A percentile compares a stretch with the other conserved stretches of the same genome.
These are phyloP conservation scores for Vachellia pachyceras DNA, from an alignment of 306 rosid species.

Conservation along the genomic window DNA sequence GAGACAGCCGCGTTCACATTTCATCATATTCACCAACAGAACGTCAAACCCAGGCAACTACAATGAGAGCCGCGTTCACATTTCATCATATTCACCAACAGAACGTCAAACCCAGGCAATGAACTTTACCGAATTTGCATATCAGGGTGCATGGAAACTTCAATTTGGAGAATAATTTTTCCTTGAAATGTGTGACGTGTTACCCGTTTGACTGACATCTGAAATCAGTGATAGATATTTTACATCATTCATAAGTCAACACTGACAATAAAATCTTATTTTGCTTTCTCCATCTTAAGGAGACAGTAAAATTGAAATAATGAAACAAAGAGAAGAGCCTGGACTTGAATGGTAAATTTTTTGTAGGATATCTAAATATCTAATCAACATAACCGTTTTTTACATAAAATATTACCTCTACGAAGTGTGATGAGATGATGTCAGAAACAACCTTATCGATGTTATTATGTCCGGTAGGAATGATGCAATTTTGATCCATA, in stretches of 20 bases:
- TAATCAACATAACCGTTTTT: slow-evolving; percentile 2
- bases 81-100: slow-evolving; percentile 11
- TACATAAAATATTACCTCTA: slow-evolving; percentile 52
- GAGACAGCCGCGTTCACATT: background rate
- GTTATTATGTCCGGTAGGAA: slow-evolving; percentile 47
- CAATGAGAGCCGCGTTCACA: background rate
- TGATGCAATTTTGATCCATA: slow-evolving; percentile 35
- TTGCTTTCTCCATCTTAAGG: slow-evolving; percentile 18
- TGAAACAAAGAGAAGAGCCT: background rate
- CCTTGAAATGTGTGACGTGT: slow-evolving; percentile 74
- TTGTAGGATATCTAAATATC: background rate
- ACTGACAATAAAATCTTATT: slow-evolving; percentile 10
- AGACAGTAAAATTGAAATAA: background rate
- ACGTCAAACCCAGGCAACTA: background rate
- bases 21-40: slow-evolving; percentile 9
- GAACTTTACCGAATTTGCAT: slow-evolving; percentile 60
- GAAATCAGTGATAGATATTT: slow-evolving; percentile 34
- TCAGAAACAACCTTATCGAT: slow-evolving; percentile 60
- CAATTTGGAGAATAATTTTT: slow-evolving; percentile 78
- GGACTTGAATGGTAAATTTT: background rate
- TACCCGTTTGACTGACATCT: slow-evolving; percentile 78
- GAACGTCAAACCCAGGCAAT: background rate
- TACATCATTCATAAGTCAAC: background rate
- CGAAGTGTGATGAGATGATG: slow-evolving; percentile 59
- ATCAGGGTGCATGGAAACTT: slow-evolving; percentile 80